A percentile compares a stretch with the other conserved stretches of the same genome.
phyloP scores from a whole-genome alignment of 495 filamentous ascomycete species.

The Emericellopsis terricola region DNA sequence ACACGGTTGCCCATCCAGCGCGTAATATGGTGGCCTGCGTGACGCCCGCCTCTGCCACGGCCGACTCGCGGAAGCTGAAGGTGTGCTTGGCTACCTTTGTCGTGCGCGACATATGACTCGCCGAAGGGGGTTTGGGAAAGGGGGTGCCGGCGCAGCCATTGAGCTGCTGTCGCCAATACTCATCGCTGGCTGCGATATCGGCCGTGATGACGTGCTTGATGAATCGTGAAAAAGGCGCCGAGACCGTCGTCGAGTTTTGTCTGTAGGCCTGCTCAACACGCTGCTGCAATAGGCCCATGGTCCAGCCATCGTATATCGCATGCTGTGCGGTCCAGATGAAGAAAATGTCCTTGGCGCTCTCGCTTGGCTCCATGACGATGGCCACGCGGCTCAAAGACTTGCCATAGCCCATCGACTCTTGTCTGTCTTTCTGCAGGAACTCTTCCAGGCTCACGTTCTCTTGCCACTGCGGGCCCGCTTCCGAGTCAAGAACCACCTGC shows the following conservation, averaged over 20 bases:
- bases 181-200: background rate
- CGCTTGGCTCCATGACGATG: conserved; percentile 1
- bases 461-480: background rate
- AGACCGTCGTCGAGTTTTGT: too few species aligned
- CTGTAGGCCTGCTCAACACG: too few species aligned
- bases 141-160: background rate
- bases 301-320: conserved; percentile 1
- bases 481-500: background rate
- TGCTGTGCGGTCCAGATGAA: conserved; percentile 1
- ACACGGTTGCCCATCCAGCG: background rate
- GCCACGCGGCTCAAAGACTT: background rate
- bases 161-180: background rate
- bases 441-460: background rate
- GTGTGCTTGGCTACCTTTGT: background rate
- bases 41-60: too few species aligned
- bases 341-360: too few species aligned
- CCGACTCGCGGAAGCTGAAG: too few species aligned
- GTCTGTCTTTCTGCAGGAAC: background rate
- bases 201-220: background rate
- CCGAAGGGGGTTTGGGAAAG: background rate
- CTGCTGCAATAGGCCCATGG: too few species aligned
- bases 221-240: conserved; percentile 1
- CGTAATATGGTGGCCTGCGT: conserved; percentile 1
- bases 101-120: background rate
- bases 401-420: conserved; percentile 1